Evolutionary conservation across 257 asterid genomes (phyloP), one percentile per base, ranked within the genome.

Genomic region (Marsdenia floribunda): DNA sequence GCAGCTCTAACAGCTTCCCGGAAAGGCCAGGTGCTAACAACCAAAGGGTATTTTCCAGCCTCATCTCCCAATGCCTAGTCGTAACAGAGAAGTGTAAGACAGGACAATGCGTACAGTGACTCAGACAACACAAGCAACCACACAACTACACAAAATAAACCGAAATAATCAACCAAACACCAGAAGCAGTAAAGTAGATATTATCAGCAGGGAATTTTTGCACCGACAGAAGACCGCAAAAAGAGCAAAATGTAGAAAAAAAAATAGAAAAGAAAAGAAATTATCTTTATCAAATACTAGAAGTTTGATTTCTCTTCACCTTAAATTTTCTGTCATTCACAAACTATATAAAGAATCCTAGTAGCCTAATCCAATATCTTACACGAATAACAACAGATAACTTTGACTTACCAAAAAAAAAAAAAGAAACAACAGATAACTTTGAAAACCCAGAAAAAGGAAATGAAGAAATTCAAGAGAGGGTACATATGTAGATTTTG

Each of bases 11-110:
- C 97, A 26, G 97, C 99, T 84, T 87, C 97, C 83, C 86, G 24
- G 84, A 94, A 94, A 5, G 99, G 97, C 99, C 99, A 94, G 18
- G 99, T 94, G 87, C 97, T 89, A 77, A 92, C 91, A 52, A 94
- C 99, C 24, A 89, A 9, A 21, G 97, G 97, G 70, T 89, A 88
- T 64, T 58, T 77, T 76, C 66, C 82, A 77, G 61, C 83, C 72
- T 80, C 91, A 81, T 83, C 86, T 58, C 86, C 91, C 70, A 77
- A 35, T 55, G 78, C 87, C 97, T 90, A 71, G 21, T 68, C 38
- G 5, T 37, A 66, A 21, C 67, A 78, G 33, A 71, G 57, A 74
- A 49, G 64, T 10, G 14, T 44, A 54, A 44, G 7, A 76, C 44
- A 67, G 9, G 42, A 10, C 37, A 12, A 40, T 3, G 49, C 49